These are phyloP conservation scores for Inonotus obliquus DNA, from an alignment of 1,284 basidiomycete species.

Conservation along the genomic window DNA sequence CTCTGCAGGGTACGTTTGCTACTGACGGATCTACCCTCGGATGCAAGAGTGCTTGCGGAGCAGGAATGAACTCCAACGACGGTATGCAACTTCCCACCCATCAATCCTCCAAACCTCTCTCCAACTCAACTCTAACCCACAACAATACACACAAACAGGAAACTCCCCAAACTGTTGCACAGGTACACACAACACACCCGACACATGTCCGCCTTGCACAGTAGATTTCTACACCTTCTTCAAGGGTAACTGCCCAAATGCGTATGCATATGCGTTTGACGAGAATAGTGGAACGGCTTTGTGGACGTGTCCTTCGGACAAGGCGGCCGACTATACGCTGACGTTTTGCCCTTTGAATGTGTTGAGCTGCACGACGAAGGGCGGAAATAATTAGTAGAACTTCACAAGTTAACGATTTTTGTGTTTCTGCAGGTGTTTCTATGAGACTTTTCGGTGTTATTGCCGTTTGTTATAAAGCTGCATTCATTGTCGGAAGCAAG, in stretches of 20 bases:
- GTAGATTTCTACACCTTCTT: constrained; percentile 51
- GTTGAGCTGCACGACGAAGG: not conserved
- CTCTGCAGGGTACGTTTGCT: constrained; percentile 48
- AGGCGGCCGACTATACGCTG: constrained; percentile 46
- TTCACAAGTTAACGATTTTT: no score
- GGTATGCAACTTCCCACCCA: constrained; percentile 22
- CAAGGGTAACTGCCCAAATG: constrained; percentile 48
- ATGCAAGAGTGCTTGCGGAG: constrained; percentile 54
- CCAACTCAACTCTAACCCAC: no score
- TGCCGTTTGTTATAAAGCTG: no score
- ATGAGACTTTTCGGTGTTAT: no score
- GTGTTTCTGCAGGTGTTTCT: no score
- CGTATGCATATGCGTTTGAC: constrained; percentile 56
- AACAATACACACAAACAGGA: no score
- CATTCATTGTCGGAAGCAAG: no score
- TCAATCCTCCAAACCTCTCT: no score
- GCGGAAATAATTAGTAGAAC: no score
- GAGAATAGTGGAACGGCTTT: constrained; percentile 49
- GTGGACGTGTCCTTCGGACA: constrained; percentile 41
- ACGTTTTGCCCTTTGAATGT: constrained; percentile 48
- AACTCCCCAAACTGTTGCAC: constrained; percentile 49
- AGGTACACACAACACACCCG: constrained; percentile 42
- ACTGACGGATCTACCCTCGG: constrained; percentile 46
- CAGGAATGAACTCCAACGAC: constrained; percentile 44
- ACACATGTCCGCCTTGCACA: constrained; percentile 46